phyloP scores from a whole-genome alignment of 2,329 filamentous ascomycete genomes.

The Paramyrothecium sp. region DNA sequence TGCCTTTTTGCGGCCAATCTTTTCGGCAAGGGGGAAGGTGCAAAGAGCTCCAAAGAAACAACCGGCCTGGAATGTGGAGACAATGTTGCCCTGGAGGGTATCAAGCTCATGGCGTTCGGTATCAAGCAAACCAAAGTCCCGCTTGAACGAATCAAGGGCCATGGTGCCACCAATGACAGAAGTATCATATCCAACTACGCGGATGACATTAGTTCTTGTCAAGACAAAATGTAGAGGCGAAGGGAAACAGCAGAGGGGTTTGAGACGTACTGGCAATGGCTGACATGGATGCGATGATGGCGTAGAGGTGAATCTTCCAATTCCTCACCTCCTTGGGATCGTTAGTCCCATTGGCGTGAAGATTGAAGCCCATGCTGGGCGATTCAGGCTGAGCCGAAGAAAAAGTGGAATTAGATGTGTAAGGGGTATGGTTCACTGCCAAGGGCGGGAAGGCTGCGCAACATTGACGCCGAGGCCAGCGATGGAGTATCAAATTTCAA shows the following conservation, averaged over 20 bases:
- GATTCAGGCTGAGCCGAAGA: background rate
- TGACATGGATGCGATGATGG: slow-evolving; percentile 23
- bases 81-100: slow-evolving; percentile 1
- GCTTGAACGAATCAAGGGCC: slow-evolving; percentile 2
- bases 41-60: slow-evolving; percentile 31
- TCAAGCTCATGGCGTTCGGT: background rate
- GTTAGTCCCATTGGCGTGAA: slow-evolving; percentile 5
- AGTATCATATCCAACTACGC: slow-evolving; percentile 8
- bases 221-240: too few relatives aligned
- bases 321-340: slow-evolving; percentile 19
- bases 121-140: slow-evolving; percentile 1
- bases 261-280: slow-evolving; percentile 18
- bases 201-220: background rate
- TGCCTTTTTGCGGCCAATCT: slow-evolving; percentile 40
- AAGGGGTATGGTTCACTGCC: background rate
- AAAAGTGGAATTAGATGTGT: background rate
- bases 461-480: background rate
- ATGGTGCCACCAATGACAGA: slow-evolving; percentile 3
- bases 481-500: background rate
- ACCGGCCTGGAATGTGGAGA: slow-evolving; percentile 27
- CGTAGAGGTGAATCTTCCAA: slow-evolving; percentile 22
- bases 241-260: too few relatives aligned
- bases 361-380: slow-evolving; percentile 17
- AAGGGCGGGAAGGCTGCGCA: background rate
- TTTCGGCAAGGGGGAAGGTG: slow-evolving; percentile 41